Base-by-base conservation (phyloP, 1,284 basidiomycete species). In the Sparassis latifolia region DNA sequence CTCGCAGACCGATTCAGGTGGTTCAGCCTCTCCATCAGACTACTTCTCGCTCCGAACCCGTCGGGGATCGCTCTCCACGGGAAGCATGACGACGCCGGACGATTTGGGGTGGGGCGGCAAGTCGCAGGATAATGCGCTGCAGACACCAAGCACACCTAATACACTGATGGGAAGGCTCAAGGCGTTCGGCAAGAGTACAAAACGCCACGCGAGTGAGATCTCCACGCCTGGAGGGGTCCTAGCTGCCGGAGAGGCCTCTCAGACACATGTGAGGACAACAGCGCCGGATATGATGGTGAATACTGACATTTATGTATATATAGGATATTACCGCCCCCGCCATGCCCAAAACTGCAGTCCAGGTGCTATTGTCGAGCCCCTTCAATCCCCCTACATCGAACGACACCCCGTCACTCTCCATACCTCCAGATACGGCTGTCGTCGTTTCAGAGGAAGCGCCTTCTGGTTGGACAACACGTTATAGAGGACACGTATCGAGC, bases 401-500 rank as follows among this genome's bases (percentile, higher is more conserved):
- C 44, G 95, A 98, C 43, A 85, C 80, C 1, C 95, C 95, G 0
- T 73, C 75, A 0, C 62, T 92, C 29, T 58, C 69, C 3, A 75
- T 93, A 33, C 83, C 87, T 0, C 66, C 75, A 0, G 73, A 82
- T 45, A 89, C 88, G 31, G 74, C 78, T 0, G 67, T 98, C 33
- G 73, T 90, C 54, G 88, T 99, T 47, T 86, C 89, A 1, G 92
- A 97, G 63, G 91, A 95, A 62, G 80, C 79, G 0, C 75, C 82
- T 29, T 87, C 86, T 2, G 86, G 89, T 2, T 95, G 87, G 82
- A 80, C 77, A 5, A 84, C 81, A 3, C 71, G 91, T 2, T 96
- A 95, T 62, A 77, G 91, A 29, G 87, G 91, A 0, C 78, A 81
- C 39, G 77, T 85, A 2, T 77, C 77, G 2, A 79, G 76, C 44